Conservation (phyloP, 345 rosid species). For the Garcia nutans region DNA sequence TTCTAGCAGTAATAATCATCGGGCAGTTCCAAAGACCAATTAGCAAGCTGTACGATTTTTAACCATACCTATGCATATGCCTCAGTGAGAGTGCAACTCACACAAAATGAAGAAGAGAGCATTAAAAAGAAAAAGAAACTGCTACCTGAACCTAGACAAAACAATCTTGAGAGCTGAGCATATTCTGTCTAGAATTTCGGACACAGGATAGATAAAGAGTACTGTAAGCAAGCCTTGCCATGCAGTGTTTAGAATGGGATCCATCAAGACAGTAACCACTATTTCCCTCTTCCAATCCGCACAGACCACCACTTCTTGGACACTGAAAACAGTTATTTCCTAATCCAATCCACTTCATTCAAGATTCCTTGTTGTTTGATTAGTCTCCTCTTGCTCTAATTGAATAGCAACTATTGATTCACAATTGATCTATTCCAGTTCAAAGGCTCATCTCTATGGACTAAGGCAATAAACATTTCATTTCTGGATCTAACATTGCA, state of each 20-base stretch:
- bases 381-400: conserved; percentile 6
- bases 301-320: conserved; percentile 27
- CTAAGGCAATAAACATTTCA: conserved; percentile 23
- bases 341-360: conserved; percentile 30
- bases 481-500: conserved; percentile 7
- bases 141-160: neutral
- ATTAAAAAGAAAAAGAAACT: neutral
- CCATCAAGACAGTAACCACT: conserved; percentile 31
- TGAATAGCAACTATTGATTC: conserved; percentile 14
- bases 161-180: neutral
- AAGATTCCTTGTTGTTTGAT: neutral
- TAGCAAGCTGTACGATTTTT: no score
- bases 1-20: no score
- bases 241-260: conserved; percentile 19
- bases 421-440: conserved; percentile 14
- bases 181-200: neutral
- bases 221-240: conserved; percentile 17
- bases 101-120: neutral
- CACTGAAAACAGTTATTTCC: conserved; percentile 22
- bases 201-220: neutral
- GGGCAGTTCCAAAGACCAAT: no score
- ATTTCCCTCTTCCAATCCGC: conserved; percentile 22
- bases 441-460: conserved; percentile 13
- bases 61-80: neutral
- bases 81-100: neutral